These are phyloP conservation scores for Pythium guiyangense DNA, from an alignment of 352 stramenopile species.

Conservation along the genomic window DNA sequence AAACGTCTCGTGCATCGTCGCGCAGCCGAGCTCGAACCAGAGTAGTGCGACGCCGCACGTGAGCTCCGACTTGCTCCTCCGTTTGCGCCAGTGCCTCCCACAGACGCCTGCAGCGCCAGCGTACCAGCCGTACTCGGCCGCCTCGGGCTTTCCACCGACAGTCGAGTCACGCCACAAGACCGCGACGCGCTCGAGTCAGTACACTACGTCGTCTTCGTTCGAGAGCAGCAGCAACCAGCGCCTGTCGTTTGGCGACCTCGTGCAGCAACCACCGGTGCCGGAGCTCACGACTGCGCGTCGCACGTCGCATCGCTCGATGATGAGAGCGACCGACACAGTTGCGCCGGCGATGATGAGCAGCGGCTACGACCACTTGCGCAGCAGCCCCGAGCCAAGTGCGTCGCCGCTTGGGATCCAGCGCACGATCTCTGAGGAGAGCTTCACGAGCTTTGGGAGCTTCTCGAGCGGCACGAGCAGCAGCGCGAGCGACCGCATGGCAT, in stretches of 20 bases:
- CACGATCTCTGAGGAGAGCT: slow-evolving; percentile 17
- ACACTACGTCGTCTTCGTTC: too few relatives aligned
- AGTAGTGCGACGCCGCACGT: slow-evolving; percentile 22
- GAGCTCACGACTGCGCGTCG: too few relatives aligned
- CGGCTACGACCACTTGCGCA: slow-evolving; percentile 14
- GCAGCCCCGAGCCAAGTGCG: slow-evolving; percentile 10
- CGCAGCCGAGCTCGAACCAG: slow-evolving; percentile 29
- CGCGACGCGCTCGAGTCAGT: too few relatives aligned
- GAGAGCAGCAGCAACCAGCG: slow-evolving; percentile 5
- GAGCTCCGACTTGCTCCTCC: slow-evolving; percentile 45
- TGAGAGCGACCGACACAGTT: background rate
- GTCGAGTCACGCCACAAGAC: too few relatives aligned
- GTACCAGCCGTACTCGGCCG: background rate
- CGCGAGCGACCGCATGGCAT: slow-evolving; percentile 11
- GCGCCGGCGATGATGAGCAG: background rate
- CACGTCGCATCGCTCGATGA: background rate
- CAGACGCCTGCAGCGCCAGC: background rate
- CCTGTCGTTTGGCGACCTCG: slow-evolving; percentile 1
- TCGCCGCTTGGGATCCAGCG: slow-evolving; percentile 11
- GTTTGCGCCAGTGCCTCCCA: slow-evolving; percentile 28
- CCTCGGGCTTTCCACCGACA: background rate
- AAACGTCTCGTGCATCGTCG: slow-evolving; percentile 54
- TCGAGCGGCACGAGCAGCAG: slow-evolving; percentile 7
- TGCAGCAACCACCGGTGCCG: background rate
- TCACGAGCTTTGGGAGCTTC: slow-evolving; percentile 13